Base-by-base conservation (phyloP, 2,329 filamentous ascomycete genomes). In the Fusarium dimerum region DNA sequence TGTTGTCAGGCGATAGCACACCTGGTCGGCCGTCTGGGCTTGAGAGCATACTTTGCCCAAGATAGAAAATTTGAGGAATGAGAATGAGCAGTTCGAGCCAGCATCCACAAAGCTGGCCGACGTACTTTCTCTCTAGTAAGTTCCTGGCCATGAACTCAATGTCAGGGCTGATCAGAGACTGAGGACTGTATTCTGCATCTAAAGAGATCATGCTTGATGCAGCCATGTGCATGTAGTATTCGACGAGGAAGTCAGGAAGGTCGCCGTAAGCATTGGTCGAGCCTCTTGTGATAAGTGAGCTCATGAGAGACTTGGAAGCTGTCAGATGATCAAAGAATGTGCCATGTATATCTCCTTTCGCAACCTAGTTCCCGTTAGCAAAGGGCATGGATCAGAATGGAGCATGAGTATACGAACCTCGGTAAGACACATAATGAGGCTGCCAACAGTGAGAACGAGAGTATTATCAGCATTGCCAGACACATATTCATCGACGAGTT, bases 141-240 rank as follows among this genome's bases (percentile, higher is more conserved):
- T 56, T 54, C 2, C 61, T 63, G 6, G 69, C 72, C 30, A 64
- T 50, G 10, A 57, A 55, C 43, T 71, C 65, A 8, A 74, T 67
- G 1, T 66, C 59, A 0, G 63, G 64, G 41, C 65, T 70, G 12
- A 73, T 59, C 4, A 71, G 61, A 0, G 66, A 57, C n/a, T 70
- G 65, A 0, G 62, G 62, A 15, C 55, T 61, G 34, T 67, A 59
- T n/a, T 64, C 59, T 0, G 66, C 60, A 43, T 73, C 54, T 32
- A 76, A 72, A 1, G 76, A 76, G 42, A 79, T 75, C 71, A 78
- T 77, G 59, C 75, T 78, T 7, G 74, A 71, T 4, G 73, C 70
- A 4, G 74, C 71, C 43, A 75, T 77, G 61, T 79, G 76, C 52
- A 76, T 71, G 53, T 77, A 78, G 39, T 78, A 78, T 60, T 79